Base-by-base conservation (phyloP, 495 filamentous ascomycete species). In the Pseudotulostoma volvatum region DNA sequence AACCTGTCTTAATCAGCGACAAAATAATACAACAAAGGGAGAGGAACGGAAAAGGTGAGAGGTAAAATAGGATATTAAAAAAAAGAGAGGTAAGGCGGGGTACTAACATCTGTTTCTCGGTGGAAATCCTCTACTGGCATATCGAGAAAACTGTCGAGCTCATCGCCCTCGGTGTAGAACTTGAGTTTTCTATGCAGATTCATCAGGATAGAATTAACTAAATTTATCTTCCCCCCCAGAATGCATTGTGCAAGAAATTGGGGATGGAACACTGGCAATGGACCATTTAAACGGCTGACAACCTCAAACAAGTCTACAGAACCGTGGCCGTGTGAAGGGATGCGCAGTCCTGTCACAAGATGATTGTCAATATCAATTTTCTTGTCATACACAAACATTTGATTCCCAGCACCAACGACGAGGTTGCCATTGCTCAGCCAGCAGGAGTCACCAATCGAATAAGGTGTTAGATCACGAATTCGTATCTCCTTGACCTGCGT, bases 231-330 rank as follows among this genome's bases (percentile, higher is more conserved):
- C 2, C 86, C 88, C 14, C 77, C 67, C 4, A 93, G 66, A 18
- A 94, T 87, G 45, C 82, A 86, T 53, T 95, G 86, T 41, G 79
- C 77, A 5, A 99, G 55, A 44, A 93, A 84, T 48, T 93, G 84
- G 5, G 92, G 92, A 47, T 99, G 90, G 50, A 87, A 99, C 5
- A 92, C 72, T 3, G 92, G 88, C 20, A 95, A 62, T 11, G 86
- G 82, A 0, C 84, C 84, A 50, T 95, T 95, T 30, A 96, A 57
- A 34, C 78, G 64, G 39, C 78, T 77, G 18, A 93, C 79, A 9
- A 87, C 70, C 4, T 84, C 76, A 46, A 92, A 93, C 9, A 94
- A 55, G 49, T 88, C 77, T 3, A 73, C 51, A 1, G 54, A 52
- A 16, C 51, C 40, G 13, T 56, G 48, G 11, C 70, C 55, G n/a